Evolutionary conservation across 805 yeast genomes (phyloP).

Genomic region (Ogataea allantospora): DNA sequence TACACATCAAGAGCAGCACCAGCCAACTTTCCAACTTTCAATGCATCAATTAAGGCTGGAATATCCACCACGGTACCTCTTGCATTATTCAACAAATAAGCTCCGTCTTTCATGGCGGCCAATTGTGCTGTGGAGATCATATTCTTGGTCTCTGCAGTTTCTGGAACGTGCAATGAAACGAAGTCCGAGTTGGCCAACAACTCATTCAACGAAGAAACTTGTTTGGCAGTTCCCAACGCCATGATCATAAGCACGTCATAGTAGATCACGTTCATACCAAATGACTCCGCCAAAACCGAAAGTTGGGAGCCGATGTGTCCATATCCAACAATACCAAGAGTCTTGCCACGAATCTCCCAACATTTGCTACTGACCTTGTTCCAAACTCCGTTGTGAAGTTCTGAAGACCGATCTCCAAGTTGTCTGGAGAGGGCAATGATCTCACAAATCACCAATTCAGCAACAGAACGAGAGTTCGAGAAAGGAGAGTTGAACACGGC

Average conservation of each 20-base stretch:
- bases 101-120: constrained; percentile 94
- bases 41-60: constrained; percentile 87
- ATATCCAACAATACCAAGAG: constrained; percentile 94
- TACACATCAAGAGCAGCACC: constrained; percentile 97
- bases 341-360: constrained; percentile 99
- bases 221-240: constrained; percentile 96
- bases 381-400: constrained; percentile 96
- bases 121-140: constrained; percentile 87
- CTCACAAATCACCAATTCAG: constrained; percentile 95
- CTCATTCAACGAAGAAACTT: constrained; percentile 82
- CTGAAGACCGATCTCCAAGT: constrained; percentile 93
- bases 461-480: constrained; percentile 97
- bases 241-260: constrained; percentile 90
- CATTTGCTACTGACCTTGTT: constrained; percentile 92
- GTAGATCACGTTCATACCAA: constrained; percentile 96
- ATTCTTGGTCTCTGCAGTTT: constrained; percentile 85
- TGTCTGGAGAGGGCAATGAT: constrained; percentile 93
- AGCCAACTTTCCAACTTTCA: constrained; percentile 90
- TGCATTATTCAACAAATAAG: constrained; percentile 92
- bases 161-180: constrained; percentile 93
- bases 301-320: constrained; percentile 98
- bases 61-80: constrained; percentile 98
- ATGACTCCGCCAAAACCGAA: constrained; percentile 93
- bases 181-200: constrained; percentile 81
- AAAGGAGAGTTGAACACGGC: constrained; percentile 93